Evolutionary conservation across 139 green algal genomes (phyloP).

Genomic region (Zygnema circumcarinatum): DNA sequence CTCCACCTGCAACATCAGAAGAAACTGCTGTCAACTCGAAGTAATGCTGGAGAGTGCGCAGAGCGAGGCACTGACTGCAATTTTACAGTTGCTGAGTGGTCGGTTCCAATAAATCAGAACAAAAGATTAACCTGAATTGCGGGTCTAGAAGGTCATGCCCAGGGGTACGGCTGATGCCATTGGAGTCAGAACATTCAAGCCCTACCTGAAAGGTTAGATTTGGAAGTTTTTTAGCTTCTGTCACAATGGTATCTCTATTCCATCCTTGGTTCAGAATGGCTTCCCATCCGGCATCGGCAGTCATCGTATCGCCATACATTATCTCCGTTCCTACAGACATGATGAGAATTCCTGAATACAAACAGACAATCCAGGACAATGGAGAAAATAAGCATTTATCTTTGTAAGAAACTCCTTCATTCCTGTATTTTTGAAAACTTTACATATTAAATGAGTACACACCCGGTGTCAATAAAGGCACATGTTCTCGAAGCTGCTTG

Average conservation of each 20-base stretch:
- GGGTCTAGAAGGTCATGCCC: no score
- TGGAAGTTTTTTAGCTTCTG: constrained; percentile 56
- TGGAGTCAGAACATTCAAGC: no score
- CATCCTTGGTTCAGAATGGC: constrained; percentile 66
- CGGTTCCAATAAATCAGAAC: no score
- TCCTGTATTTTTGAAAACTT: no score
- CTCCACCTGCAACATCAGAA: constrained; percentile 65
- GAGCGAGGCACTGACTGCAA: no score
- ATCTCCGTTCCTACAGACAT: constrained; percentile 88
- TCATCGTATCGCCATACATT: background rate
- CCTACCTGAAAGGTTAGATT: background rate
- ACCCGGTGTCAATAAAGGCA: constrained; percentile 78
- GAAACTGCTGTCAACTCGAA: background rate
- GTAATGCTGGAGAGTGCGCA: no score
- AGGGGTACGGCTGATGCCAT: no score
- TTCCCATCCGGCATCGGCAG: constrained; percentile 75
- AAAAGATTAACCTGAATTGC: no score
- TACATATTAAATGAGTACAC: no score
- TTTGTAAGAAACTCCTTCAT: background rate
- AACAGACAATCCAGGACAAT: no score
- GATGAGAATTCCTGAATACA: constrained; percentile 39
- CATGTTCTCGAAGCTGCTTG: constrained; percentile 74
- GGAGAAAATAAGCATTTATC: background rate
- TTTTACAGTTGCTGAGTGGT: no score
- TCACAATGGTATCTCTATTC: constrained; percentile 62